These are phyloP conservation scores for Graphium sp. DNA, from an alignment of 2,329 filamentous ascomycete genomes.

Conservation along the genomic window DNA sequence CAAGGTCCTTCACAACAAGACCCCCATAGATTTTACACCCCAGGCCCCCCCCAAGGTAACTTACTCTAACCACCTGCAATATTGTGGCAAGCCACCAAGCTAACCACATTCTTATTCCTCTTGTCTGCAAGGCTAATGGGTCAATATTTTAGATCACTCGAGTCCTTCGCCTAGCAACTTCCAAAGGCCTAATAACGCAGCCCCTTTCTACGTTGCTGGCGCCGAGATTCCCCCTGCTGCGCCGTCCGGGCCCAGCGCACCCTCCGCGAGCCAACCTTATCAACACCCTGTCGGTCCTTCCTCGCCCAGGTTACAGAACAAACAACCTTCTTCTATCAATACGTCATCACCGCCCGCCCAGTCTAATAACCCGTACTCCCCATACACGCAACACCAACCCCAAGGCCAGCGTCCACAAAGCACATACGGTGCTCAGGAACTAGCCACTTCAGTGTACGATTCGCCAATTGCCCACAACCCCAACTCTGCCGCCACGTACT, in stretches of 20 bases:
- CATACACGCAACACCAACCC: constrained; percentile 29
- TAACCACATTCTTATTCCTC: neutral
- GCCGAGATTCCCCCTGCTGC: constrained; percentile 27
- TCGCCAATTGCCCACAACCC: constrained; percentile 46
- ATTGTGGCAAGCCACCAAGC: neutral
- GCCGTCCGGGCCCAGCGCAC: no score
- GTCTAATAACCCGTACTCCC: constrained; percentile 24
- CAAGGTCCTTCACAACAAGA: constrained; percentile 34
- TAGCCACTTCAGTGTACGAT: constrained; percentile 64
- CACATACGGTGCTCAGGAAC: constrained; percentile 59
- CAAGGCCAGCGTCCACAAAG: constrained; percentile 42
- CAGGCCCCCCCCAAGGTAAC: constrained; percentile 32
- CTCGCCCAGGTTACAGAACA: constrained; percentile 10
- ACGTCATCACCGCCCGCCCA: constrained; percentile 33
- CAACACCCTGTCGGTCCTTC: constrained; percentile 20
- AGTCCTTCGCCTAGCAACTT: constrained; percentile 34
- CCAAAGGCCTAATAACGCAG: constrained; percentile 31
- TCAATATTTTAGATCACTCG: no score
- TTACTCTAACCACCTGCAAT: constrained; percentile 6
- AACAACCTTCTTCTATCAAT: constrained; percentile 31
- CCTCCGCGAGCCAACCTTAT: constrained; percentile 24
- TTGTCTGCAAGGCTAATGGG: no score
- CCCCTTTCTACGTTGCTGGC: constrained; percentile 51
- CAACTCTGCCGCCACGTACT: constrained; percentile 23
- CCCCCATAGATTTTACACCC: constrained; percentile 52